Evolutionary conservation across 306 rosid species (phyloP).

Genomic region (Ormosia emarginata): DNA sequence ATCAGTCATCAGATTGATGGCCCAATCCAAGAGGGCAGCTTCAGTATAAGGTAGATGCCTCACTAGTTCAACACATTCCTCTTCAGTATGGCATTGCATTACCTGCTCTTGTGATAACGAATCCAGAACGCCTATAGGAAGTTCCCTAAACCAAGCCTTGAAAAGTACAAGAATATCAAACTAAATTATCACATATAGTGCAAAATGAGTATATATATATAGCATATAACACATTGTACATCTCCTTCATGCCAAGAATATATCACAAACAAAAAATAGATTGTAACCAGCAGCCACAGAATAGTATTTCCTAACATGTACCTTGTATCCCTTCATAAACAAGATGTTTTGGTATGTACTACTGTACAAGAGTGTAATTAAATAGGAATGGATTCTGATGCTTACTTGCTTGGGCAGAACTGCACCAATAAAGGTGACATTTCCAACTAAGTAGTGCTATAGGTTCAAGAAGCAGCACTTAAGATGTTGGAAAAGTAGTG

Average conservation of each 20-base stretch:
- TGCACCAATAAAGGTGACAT: neutral
- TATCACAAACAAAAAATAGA: neutral
- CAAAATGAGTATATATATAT: neutral
- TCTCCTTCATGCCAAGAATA: neutral
- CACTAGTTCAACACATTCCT: conserved; percentile 63
- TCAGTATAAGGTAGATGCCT: conserved; percentile 66
- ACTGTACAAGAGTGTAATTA: neutral
- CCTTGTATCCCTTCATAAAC: neutral
- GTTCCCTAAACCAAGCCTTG: conserved; percentile 95
- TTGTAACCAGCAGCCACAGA: neutral
- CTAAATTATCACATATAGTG: neutral
- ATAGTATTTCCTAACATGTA: neutral
- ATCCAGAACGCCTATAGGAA: conserved; percentile 74
- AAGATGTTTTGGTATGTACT: neutral
- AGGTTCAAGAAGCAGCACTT: neutral
- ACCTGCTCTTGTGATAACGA: conserved; percentile 69
- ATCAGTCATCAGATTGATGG: conserved; percentile 90
- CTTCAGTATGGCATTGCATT: conserved; percentile 76
- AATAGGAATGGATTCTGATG: neutral
- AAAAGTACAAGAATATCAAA: conserved; percentile 28
- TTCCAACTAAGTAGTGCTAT: neutral
- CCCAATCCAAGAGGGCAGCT: conserved; percentile 84
- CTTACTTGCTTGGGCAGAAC: neutral
- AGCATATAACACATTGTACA: neutral
- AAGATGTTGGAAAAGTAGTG: neutral